Base-by-base conservation (phyloP, 805 yeast species). In the Spathaspora gorwiae region DNA sequence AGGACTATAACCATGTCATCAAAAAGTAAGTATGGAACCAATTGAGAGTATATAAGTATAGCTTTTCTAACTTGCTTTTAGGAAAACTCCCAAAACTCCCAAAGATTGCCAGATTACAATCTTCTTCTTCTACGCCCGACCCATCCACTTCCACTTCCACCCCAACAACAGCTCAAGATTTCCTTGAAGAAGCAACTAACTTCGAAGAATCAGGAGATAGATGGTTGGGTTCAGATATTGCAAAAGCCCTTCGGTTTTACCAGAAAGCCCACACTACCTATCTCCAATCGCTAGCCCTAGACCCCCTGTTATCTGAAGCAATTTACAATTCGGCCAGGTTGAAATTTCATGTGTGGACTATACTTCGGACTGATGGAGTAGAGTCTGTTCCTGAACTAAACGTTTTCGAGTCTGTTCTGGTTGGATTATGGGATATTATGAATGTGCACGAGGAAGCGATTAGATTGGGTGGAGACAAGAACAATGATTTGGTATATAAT, bases 191-290 rank as follows among this genome's bases (percentile, higher is more conserved):
- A 42, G 92, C 81, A 1, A 70, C 81, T 0, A 67, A 66, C 9
- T 81, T 79, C 45, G 92, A 84, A 56, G 90, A 84, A 47, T 74
- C 79, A n/a, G 92, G 88, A 0, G 90, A 84, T 55, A 60, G 90
- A 39, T 85, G 90, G 89, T 58, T 79, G 6, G 68, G 79, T 1
- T 79, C 87, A 0, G 90, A 84, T 53, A 57, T 83, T 6, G 65
- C 84, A 9, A 84, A 85, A 51, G 77, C 83, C 0, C 59, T 84
- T 10, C 59, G 90, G 35, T 83, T 83, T 51, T 84, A 83, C 57
- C 83, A 81, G 51, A 65, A 73, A 42, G 84, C 89, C 0, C 76
- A 68, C 49, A 58, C 56, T 9, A 52, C 59, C 36, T 84, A 83
- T 53, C 44, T 49, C 3, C 52, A 53, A 31, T 73, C 81, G 1